Conservation (phyloP, 1,284 basidiomycete genomes). For the Pisolithus thermaeus region DNA sequence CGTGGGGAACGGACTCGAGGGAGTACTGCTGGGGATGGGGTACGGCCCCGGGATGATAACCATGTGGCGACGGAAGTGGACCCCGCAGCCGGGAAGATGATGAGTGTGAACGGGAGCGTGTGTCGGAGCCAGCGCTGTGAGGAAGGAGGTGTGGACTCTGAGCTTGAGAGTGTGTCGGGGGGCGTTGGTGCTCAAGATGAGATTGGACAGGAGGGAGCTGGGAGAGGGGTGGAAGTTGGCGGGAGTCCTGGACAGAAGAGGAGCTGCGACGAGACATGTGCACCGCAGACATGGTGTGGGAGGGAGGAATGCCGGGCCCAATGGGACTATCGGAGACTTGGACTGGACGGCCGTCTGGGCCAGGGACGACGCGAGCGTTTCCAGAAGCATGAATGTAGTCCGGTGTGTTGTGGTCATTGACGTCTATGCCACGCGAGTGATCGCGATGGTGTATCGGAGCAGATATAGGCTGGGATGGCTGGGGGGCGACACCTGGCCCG, state of each 20-base stretch:
- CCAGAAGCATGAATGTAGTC: constrained; percentile 45
- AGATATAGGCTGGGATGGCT: constrained; percentile 30
- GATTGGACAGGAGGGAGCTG: constrained; percentile 37
- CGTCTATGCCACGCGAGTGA: constrained; percentile 34
- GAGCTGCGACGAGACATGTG: constrained; percentile 33
- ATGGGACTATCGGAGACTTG: constrained; percentile 41
- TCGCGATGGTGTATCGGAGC: constrained; percentile 34
- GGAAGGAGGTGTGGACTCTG: constrained; percentile 30
- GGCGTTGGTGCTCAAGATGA: constrained; percentile 33
- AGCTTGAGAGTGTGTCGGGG: constrained; percentile 35
- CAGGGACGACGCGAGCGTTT: constrained; percentile 38
- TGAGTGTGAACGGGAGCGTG: constrained; percentile 40
- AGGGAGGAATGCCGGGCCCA: constrained; percentile 35
- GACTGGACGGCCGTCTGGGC: constrained; percentile 42
- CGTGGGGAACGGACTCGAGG: constrained; percentile 35
- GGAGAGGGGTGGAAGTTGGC: constrained; percentile 46
- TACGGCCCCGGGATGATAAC: constrained; percentile 29
- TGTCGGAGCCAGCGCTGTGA: constrained; percentile 30
- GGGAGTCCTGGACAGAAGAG: constrained; percentile 36
- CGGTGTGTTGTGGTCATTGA: constrained; percentile 37
- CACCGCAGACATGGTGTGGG: constrained; percentile 32
- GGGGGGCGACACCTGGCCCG: constrained; percentile 30
- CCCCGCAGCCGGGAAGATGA: constrained; percentile 39
- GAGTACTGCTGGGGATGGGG: constrained; percentile 37
- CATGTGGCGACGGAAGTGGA: constrained; percentile 21